Percentiles rank a stretch among this genome's conserved stretches.
Conservation (phyloP, 73 alveolate species). For the Paramecium tetraurelia region DNA sequence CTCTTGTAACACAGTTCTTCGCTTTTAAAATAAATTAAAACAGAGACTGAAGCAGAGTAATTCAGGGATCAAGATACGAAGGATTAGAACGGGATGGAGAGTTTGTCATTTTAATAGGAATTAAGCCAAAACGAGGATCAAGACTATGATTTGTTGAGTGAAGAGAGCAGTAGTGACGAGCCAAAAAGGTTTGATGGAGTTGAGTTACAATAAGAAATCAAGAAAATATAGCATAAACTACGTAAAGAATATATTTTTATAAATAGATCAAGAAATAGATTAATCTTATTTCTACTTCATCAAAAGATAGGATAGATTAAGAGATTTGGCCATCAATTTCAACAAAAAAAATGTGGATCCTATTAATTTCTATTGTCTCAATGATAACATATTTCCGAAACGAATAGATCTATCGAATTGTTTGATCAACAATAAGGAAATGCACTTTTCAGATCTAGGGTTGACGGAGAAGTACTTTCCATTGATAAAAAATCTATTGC, state of each 20-base stretch:
- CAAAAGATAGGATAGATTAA: neutral
- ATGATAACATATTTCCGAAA: conserved; percentile 9
- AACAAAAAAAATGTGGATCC: conserved; percentile 15
- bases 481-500: neutral
- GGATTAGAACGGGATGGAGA: neutral
- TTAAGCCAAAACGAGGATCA: neutral
- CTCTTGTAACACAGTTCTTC: neutral
- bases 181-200: neutral
- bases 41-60: neutral
- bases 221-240: neutral
- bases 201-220: neutral
- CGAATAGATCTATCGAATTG: conserved; percentile 23
- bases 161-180: neutral
- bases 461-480: neutral
- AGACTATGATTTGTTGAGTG: neutral
- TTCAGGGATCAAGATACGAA: neutral
- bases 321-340: conserved; percentile 15
- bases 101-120: neutral
- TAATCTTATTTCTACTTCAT: neutral
- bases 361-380: neutral
- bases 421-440: neutral
- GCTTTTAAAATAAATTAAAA: neutral
- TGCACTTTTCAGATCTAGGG: conserved; percentile 3
- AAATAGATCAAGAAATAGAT: neutral
- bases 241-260: neutral